Conservation (phyloP, 164 flowering plant species). For the Magnolia officinalis region DNA sequence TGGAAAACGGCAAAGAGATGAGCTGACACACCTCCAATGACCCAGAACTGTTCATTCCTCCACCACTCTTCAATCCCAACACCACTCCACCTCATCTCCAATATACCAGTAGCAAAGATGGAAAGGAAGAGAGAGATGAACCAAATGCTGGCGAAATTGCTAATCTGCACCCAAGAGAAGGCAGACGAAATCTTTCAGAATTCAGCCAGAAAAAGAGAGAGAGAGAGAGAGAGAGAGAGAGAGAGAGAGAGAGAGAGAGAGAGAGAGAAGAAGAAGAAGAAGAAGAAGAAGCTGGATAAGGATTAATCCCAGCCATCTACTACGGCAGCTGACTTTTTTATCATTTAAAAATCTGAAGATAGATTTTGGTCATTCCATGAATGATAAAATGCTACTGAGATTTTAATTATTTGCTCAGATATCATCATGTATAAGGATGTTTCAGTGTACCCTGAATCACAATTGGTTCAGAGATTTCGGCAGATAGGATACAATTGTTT, state of each 20-base stretch:
- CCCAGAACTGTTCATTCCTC: slow-evolving; percentile 22
- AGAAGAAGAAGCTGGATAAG: not conserved
- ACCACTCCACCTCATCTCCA: slow-evolving; percentile 88
- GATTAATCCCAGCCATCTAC: not conserved
- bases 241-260: too few relatives aligned
- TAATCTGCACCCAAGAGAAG: slow-evolving; percentile 48
- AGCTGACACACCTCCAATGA: slow-evolving; percentile 18
- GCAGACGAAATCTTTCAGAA: not conserved
- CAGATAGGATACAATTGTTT: too few relatives aligned
- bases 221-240: too few relatives aligned
- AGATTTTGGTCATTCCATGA: too few relatives aligned
- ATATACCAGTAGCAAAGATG: slow-evolving; percentile 82
- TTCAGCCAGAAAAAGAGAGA: not conserved
- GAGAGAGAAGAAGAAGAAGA: too few relatives aligned
- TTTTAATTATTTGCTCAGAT: too few relatives aligned
- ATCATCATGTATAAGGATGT: too few relatives aligned
- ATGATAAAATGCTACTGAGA: too few relatives aligned
- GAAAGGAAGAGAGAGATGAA: slow-evolving; percentile 71
- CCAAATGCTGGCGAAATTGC: slow-evolving; percentile 79
- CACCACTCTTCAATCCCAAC: slow-evolving; percentile 64
- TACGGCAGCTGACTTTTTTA: not conserved
- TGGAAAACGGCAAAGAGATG: slow-evolving; percentile 74
- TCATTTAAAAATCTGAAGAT: too few relatives aligned
- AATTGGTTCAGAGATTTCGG: too few relatives aligned
- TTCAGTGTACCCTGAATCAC: too few relatives aligned